Evolutionary conservation across 805 yeast genomes (phyloP).

Genomic region (Pichia nanzhaoensis): DNA sequence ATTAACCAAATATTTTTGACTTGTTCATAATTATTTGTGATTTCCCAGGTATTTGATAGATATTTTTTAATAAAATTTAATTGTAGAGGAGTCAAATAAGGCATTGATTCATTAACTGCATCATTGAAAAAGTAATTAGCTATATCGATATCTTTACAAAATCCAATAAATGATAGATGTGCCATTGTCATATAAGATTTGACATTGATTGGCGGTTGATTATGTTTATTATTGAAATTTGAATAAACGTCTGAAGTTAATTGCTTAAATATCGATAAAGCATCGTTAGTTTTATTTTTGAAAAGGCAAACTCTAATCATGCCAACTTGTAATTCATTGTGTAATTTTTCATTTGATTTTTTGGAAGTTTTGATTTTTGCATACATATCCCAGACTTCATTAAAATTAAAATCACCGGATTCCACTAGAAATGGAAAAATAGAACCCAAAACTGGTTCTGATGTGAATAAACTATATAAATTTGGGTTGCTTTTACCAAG

Average conservation of each 20-base stretch:
- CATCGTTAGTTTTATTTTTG: conserved; percentile 59
- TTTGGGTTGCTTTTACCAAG: conserved; percentile 42
- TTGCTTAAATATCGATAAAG: conserved; percentile 55
- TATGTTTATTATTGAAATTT: conserved; percentile 24
- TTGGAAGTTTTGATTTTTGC: conserved; percentile 33
- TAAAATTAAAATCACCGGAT: conserved; percentile 51
- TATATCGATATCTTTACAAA: conserved; percentile 62
- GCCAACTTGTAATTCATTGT: conserved; percentile 52
- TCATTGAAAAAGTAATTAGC: conserved; percentile 71
- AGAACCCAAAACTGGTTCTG: conserved; percentile 61
- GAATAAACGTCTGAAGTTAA: conserved; percentile 46
- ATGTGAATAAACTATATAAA: conserved; percentile 42
- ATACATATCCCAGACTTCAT: conserved; percentile 53
- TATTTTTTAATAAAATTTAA: conserved; percentile 66
- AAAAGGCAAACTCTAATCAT: conserved; percentile 68
- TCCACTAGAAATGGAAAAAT: conserved; percentile 61
- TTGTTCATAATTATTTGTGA: conserved; percentile 49
- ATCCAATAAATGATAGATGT: conserved; percentile 73
- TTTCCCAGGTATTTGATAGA: conserved; percentile 51
- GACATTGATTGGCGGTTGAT: conserved; percentile 34
- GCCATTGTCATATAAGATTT: conserved; percentile 58
- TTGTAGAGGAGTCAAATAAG: conserved; percentile 64
- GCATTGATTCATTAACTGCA: conserved; percentile 63
- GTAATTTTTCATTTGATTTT: conserved; percentile 26
- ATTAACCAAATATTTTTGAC: conserved; percentile 58